phyloP scores from a whole-genome alignment of 1,284 basidiomycete species.

The Xerocomus nothofagi region DNA sequence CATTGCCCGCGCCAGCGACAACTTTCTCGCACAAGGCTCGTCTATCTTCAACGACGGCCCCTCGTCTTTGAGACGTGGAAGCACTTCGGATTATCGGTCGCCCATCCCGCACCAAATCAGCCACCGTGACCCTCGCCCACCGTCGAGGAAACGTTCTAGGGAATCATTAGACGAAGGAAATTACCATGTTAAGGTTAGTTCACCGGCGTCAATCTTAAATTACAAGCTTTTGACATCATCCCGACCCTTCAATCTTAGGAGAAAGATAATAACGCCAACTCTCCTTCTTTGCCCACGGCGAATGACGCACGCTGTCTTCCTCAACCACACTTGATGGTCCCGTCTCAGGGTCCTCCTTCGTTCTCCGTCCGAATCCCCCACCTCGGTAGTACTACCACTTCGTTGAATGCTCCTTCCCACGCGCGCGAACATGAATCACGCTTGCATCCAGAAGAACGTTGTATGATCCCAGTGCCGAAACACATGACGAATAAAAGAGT shows the following conservation, averaged over 20 bases:
- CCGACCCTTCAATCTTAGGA: constrained; percentile 30
- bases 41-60: constrained; percentile 32
- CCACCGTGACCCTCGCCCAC: constrained; percentile 22
- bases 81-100: constrained; percentile 21
- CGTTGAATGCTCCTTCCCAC: constrained; percentile 18
- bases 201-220: constrained; percentile 33
- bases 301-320: constrained; percentile 28
- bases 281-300: constrained; percentile 21
- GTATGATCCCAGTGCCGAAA: constrained; percentile 23
- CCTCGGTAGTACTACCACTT: constrained; percentile 8
- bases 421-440: constrained; percentile 20
- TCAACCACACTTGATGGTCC: constrained; percentile 25
- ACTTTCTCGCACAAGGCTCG: constrained; percentile 36
- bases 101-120: constrained; percentile 17
- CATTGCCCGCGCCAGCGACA: constrained; percentile 37
- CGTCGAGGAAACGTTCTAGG: constrained; percentile 38
- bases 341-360: constrained; percentile 24
- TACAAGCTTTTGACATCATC: constrained; percentile 26
- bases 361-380: constrained; percentile 21
- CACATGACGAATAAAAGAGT: constrained; percentile 31
- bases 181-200: constrained; percentile 37
- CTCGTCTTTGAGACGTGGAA: constrained; percentile 23
- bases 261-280: constrained; percentile 23
- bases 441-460: constrained; percentile 28
- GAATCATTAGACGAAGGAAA: constrained; percentile 31